These are phyloP conservation scores for Russula sp. DNA, from an alignment of 768 basidiomycete genomes.

Conservation along the genomic window DNA sequence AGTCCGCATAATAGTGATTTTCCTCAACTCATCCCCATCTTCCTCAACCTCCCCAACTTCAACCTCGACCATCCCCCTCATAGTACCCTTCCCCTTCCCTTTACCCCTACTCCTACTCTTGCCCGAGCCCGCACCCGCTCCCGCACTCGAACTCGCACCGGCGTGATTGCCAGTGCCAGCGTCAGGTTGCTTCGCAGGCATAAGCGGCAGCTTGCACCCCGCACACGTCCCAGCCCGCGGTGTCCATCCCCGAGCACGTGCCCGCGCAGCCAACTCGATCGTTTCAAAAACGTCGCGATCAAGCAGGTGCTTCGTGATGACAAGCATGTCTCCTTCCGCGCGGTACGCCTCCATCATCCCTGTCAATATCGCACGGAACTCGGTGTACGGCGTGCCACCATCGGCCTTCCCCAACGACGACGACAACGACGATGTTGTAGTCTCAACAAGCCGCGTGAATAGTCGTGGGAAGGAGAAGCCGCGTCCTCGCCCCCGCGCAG, in stretches of 20 bases:
- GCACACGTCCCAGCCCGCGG: slow-evolving; percentile 49
- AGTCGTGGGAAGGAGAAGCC: slow-evolving; percentile 83
- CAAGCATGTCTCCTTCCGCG: slow-evolving; percentile 85
- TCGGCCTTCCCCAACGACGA: slow-evolving; percentile 9
- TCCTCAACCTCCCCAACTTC: slow-evolving; percentile 22
- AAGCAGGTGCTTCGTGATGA: slow-evolving; percentile 78
- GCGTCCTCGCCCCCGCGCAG: slow-evolving; percentile 48
- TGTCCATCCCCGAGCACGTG: slow-evolving; percentile 63
- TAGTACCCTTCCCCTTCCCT: slow-evolving; percentile 27
- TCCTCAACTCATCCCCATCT: slow-evolving; percentile 16
- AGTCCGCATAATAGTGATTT: slow-evolving; percentile 53
- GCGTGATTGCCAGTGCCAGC: not conserved
- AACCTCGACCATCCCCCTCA: not conserved
- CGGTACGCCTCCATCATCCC: slow-evolving; percentile 97
- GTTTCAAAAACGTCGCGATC: slow-evolving; percentile 78
- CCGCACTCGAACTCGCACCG: not conserved
- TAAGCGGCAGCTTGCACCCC: slow-evolving; percentile 51
- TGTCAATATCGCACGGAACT: slow-evolving; percentile 85
- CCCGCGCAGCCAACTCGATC: slow-evolving; percentile 56
- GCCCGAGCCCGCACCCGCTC: not conserved
- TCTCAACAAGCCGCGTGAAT: slow-evolving; percentile 88
- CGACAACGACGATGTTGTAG: slow-evolving; percentile 40
- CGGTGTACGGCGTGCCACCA: slow-evolving; percentile 68
- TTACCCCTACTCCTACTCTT: slow-evolving; percentile 12
- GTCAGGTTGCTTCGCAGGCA: slow-evolving; percentile 25